Base-by-base conservation (phyloP, 2,329 filamentous ascomycete genomes). In the Elsinoe necatrix region DNA sequence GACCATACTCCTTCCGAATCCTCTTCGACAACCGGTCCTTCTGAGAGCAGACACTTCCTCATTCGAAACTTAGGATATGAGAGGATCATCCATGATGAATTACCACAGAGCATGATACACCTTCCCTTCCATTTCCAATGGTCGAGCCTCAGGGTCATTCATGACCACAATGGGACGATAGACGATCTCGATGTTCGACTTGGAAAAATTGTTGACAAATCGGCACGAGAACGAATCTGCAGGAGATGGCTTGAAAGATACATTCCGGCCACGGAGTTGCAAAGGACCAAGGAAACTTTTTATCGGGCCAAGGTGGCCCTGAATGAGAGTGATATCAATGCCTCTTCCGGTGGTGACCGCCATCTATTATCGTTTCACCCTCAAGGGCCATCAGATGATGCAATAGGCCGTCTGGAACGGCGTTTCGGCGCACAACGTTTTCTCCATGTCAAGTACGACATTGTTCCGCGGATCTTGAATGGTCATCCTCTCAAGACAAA, bases 271-370 rank as follows among this genome's bases (percentile, higher is more conserved):
- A 82, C 85, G 69, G 89, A 95, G 35, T 71, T 95, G 57, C 89
- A 92, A 66, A 95, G 92, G 73, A 88, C 89, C 12, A 90, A 95
- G 66, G 95, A 95, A 66, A 91, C 95, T 68, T 87, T 83, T 61
- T 96, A 83, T 70, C 86, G 95, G 61, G 91, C 90, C 6, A 39
- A 23, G 12, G 16, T 52, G 48, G 20, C 31, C 2, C 31, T 52
- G 3, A 18, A 39, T 25, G 48, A 52, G 18, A 25, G 31, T 16
- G 48, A 37, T 4, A 52, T 39, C 48, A 35, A 34, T 14, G 16
- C n/a, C 9, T 3, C 16, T n/a, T 34, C 48, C 16, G 45, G 45
- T 14, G 8, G 21, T 8, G 48, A 39, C 9, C 48, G 48, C 25
- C 16, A 37, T 39, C 48, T 52, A 12, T 41, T 56, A 8, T 21